These are phyloP conservation scores for Epichloe hybrida DNA, from an alignment of 2,329 filamentous ascomycete species.

Conservation along the genomic window DNA sequence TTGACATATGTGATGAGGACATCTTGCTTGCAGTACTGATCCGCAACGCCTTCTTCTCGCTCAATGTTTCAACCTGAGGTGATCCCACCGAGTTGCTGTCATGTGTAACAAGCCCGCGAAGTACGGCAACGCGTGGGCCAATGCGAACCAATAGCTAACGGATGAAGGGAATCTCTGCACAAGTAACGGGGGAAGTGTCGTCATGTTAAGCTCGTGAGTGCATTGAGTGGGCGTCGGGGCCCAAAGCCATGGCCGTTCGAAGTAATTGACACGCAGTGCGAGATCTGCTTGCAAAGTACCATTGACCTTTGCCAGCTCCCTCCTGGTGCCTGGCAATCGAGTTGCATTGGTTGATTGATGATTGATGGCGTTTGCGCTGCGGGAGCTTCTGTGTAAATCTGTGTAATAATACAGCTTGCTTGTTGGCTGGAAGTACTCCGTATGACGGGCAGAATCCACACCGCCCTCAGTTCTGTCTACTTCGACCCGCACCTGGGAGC, in stretches of 20 bases:
- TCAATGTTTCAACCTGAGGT: neutral
- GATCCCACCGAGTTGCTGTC: neutral
- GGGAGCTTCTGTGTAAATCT: neutral
- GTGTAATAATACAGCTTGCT: neutral
- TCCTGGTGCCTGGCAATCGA: neutral
- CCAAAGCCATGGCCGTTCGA: neutral
- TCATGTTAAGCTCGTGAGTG: neutral
- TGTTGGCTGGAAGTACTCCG: neutral
- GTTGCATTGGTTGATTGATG: no score
- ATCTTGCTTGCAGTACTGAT: slow-evolving; percentile 10
- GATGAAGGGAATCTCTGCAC: neutral
- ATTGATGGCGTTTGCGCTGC: neutral
- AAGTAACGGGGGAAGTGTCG: neutral
- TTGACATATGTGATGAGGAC: slow-evolving; percentile 19
- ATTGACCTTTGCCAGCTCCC: neutral
- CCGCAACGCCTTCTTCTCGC: neutral
- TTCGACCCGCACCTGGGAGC: slow-evolving; percentile 13
- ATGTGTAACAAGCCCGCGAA: neutral
- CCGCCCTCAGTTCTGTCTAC: slow-evolving; percentile 18
- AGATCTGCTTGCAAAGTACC: no score
- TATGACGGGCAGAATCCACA: slow-evolving; percentile 21
- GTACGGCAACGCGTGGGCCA: neutral
- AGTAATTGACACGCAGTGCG: neutral
- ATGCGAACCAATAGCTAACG: neutral
- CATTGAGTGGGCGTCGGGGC: neutral